Base-by-base conservation (phyloP, 345 rosid genomes). In the Mallotus nudiflorus region DNA sequence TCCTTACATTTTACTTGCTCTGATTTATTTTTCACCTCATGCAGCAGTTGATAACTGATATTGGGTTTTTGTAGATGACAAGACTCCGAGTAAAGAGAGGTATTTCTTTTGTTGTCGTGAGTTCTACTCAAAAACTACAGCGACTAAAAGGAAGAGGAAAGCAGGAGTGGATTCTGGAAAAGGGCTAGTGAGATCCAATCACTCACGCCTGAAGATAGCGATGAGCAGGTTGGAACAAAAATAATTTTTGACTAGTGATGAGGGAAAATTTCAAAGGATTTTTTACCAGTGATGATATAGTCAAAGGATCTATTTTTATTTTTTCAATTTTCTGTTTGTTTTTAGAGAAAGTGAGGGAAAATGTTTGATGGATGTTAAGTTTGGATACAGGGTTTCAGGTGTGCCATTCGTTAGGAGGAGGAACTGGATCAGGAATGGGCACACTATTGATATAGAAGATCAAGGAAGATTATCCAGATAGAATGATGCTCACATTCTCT, bases 381-480 rank as follows among this genome's bases (percentile, higher is more conserved):
- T n/a, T n/a, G n/a, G n/a, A n/a, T n/a, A n/a, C n/a, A n/a, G n/a
- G n/a, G n/a, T n/a, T n/a, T n/a, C n/a, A n/a, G n/a, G n/a, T n/a
- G n/a, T n/a, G n/a, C n/a, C n/a, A n/a, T n/a, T n/a, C n/a, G n/a
- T n/a, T n/a, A n/a, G n/a, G n/a, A n/a, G n/a, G n/a, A n/a, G n/a
- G n/a, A n/a, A n/a, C n/a, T n/a, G n/a, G n/a, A n/a, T n/a, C n/a
- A n/a, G n/a, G n/a, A n/a, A n/a, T n/a, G n/a, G n/a, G n/a, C n/a
- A n/a, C n/a, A n/a, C n/a, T n/a, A n/a, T n/a, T n/a, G n/a, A n/a
- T n/a, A n/a, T n/a, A n/a, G n/a, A n/a, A n/a, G n/a, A n/a, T n/a
- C 24, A 82, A 91, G 67, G 90, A 87, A 71, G 92, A 89, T 80
- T 87, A 87, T 60, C n/a, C n/a, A n/a, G n/a, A n/a, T n/a, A n/a